A percentile compares a stretch with the other conserved stretches of the same genome.
These are phyloP conservation scores for Penicillium sp. DNA, from an alignment of 2,329 filamentous ascomycete species.

Conservation along the genomic window DNA sequence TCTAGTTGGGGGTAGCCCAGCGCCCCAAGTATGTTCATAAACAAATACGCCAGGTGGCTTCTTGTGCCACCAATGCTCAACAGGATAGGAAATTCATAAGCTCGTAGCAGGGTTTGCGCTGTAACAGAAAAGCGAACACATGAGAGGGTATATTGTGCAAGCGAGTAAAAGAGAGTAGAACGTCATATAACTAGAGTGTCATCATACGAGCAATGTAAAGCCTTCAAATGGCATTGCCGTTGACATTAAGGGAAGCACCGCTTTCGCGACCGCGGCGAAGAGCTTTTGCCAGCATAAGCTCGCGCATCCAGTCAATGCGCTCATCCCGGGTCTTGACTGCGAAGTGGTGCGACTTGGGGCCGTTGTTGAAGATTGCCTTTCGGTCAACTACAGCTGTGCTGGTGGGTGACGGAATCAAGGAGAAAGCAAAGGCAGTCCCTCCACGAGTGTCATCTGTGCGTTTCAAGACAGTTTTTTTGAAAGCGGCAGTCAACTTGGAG, in stretches of 20 bases:
- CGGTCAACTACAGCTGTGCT: slow-evolving; percentile 43
- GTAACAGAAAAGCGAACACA: background rate
- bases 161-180: background rate
- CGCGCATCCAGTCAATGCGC: slow-evolving; percentile 79
- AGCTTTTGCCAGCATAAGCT: slow-evolving; percentile 49
- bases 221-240: slow-evolving; percentile 30
- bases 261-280: slow-evolving; percentile 32
- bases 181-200: background rate
- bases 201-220: background rate
- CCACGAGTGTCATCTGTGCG: slow-evolving; percentile 34
- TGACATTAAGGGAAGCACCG: slow-evolving; percentile 26
- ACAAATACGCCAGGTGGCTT: background rate
- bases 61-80: background rate
- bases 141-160: background rate
- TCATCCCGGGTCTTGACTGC: slow-evolving; percentile 84
- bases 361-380: slow-evolving; percentile 42
- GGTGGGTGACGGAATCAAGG: slow-evolving; percentile 42
- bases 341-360: slow-evolving; percentile 88
- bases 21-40: background rate
- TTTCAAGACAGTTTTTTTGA: slow-evolving; percentile 61
- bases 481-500: slow-evolving; percentile 81
- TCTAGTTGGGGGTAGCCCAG: background rate
- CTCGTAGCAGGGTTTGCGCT: background rate
- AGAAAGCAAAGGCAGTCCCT: slow-evolving; percentile 43
- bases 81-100: background rate